Percentiles rank a stretch among this genome's conserved stretches.
phyloP scores from a whole-genome alignment of 306 rosid genomes.

The Cucurbita argyrosperma region DNA sequence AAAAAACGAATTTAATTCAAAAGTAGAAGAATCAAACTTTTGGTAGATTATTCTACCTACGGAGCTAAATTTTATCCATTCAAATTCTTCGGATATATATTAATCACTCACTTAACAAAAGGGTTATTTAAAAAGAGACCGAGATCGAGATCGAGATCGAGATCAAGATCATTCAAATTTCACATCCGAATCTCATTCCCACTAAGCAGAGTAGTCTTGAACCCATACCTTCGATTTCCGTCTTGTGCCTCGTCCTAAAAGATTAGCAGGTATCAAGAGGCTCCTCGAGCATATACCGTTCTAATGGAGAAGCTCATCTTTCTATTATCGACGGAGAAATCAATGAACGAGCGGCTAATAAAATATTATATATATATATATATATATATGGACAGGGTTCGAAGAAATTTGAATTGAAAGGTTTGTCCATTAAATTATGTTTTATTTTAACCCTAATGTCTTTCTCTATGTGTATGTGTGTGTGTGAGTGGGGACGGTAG shows the following conservation, averaged over 20 bases:
- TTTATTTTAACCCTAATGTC: background rate
- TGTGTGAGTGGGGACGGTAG: constrained; percentile 2
- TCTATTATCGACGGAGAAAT: no score
- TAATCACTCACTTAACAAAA: background rate
- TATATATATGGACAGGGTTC: background rate
- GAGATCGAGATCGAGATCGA: background rate
- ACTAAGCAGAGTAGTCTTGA: no score
- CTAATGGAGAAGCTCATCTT: no score
- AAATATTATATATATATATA: background rate
- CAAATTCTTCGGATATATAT: background rate
- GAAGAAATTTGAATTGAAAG: background rate
- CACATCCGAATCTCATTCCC: no score
- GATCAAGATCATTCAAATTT: background rate
- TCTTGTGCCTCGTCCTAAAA: no score
- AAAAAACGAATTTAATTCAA: background rate
- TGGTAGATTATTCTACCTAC: background rate
- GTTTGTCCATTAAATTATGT: background rate
- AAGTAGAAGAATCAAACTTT: background rate
- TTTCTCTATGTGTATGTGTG: background rate
- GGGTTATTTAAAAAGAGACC: background rate
- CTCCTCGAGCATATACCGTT: no score
- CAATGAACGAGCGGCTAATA: no score
- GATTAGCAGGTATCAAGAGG: no score
- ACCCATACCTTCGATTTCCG: no score
- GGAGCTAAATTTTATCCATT: background rate